Evolutionary conservation across 73 alveolate genomes (phyloP).

Genomic region (Vitrella brassicaformis): DNA sequence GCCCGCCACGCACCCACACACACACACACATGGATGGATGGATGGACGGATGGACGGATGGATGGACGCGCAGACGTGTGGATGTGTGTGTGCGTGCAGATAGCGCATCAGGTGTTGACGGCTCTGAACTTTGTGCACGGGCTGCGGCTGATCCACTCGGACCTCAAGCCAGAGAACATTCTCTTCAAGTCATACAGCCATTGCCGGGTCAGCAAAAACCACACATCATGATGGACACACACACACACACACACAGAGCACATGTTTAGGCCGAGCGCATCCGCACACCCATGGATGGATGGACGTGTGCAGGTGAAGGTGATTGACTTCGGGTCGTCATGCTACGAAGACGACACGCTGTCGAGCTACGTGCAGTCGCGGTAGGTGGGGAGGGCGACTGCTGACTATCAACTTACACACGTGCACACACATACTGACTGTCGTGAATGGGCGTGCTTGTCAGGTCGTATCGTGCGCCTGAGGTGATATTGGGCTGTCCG

Average conservation of each 20-base stretch:
- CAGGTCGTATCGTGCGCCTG: conserved; percentile 95
- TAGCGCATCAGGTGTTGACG: conserved; percentile 57
- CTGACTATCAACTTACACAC: too few species aligned
- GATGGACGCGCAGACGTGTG: too few species aligned
- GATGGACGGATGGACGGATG: too few species aligned
- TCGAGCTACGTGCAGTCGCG: conserved; percentile 82
- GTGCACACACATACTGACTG: too few species aligned
- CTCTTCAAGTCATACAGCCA: conserved; percentile 71
- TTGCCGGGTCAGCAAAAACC: conserved; percentile 43
- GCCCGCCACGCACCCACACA: too few species aligned
- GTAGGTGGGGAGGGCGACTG: too few species aligned
- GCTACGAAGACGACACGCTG: conserved; percentile 90
- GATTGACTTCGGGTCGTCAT: conserved; percentile 88
- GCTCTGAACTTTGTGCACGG: conserved; percentile 77
- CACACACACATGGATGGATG: too few species aligned
- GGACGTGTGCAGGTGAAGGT: conserved; percentile 55
- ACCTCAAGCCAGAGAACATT: conserved; percentile 92
- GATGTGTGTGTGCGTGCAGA: conserved; percentile 2
- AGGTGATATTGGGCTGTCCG: conserved; percentile 90
- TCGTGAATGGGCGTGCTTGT: too few species aligned
- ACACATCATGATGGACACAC: neutral
- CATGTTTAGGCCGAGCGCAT: too few species aligned
- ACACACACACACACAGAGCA: neutral
- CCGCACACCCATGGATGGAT: conserved; percentile 10
- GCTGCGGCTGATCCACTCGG: conserved; percentile 83